These are phyloP conservation scores for Kwoniella sp. DNA, from an alignment of 768 basidiomycete genomes.

Conservation along the genomic window DNA sequence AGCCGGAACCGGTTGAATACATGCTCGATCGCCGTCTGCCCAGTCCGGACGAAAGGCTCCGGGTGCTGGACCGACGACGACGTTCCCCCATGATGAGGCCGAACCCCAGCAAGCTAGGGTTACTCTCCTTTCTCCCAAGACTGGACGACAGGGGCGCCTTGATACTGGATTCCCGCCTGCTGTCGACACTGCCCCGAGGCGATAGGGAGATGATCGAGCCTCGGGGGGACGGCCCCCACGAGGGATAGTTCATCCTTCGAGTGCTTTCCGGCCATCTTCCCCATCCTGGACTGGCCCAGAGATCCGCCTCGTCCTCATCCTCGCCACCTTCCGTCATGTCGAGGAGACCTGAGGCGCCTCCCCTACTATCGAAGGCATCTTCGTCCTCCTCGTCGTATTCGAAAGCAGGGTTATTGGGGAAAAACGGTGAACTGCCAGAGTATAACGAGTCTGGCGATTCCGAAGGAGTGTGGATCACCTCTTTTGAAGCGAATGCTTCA, in stretches of 20 bases:
- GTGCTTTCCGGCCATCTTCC: conserved; percentile 23
- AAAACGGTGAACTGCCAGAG: conserved; percentile 24
- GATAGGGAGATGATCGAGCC: conserved; percentile 43
- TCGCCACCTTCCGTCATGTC: conserved; percentile 14
- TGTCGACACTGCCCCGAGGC: conserved; percentile 25
- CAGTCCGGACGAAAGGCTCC: not conserved
- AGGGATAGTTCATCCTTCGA: not conserved
- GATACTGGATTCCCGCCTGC: conserved; percentile 10
- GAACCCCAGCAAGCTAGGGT: conserved; percentile 36
- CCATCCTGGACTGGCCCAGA: conserved; percentile 10
- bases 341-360: too few species aligned
- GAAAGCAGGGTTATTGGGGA: conserved; percentile 27
- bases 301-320: not conserved
- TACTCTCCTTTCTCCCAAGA: conserved; percentile 21
- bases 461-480: conserved; percentile 16
- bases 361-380: not conserved
- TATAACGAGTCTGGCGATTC: conserved; percentile 43
- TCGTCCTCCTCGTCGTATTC: conserved; percentile 26
- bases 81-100: conserved; percentile 21
- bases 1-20: conserved; percentile 7
- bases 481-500: not conserved
- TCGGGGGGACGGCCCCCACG: conserved; percentile 23
- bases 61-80: conserved; percentile 18
- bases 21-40: conserved; percentile 26
- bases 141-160: conserved; percentile 1